These are phyloP conservation scores for Acanthamoeba sp. DNA, from an alignment of 208 protist species.

Conservation along the genomic window DNA sequence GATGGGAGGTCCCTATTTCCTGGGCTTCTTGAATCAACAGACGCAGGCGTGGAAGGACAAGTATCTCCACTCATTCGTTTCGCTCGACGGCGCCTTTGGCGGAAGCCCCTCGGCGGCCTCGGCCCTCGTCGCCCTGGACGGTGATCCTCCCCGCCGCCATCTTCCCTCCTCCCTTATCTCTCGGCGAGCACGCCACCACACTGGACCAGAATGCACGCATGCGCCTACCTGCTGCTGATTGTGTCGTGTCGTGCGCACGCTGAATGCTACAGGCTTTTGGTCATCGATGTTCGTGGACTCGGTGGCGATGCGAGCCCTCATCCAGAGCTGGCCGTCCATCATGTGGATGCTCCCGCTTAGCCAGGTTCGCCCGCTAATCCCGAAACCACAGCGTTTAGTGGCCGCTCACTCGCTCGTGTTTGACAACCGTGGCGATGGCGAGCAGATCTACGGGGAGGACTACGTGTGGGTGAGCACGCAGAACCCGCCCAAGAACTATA, in stretches of 20 bases:
- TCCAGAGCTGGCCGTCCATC: neutral
- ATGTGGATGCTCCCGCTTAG: neutral
- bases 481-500: neutral
- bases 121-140: neutral
- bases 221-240: neutral
- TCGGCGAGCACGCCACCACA: no score
- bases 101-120: neutral
- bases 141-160: neutral
- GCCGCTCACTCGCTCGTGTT: no score
- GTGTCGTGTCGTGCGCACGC: neutral
- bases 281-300: neutral
- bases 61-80: neutral
- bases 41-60: conserved; percentile 18
- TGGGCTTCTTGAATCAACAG: conserved; percentile 12
- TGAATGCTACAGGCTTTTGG: neutral
- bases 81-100: conserved; percentile 3
- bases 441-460: neutral
- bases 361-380: neutral
- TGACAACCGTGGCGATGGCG: no score
- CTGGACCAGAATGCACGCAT: no score
- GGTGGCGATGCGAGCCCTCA: neutral
- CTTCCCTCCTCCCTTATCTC: no score
- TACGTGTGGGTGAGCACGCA: neutral
- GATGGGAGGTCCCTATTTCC: neutral
- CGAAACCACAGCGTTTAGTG: neutral